A percentile compares a stretch with the other conserved stretches of the same genome.
These are phyloP conservation scores for Pleurotus giganteus DNA, from an alignment of 768 basidiomycete genomes.

Conservation along the genomic window DNA sequence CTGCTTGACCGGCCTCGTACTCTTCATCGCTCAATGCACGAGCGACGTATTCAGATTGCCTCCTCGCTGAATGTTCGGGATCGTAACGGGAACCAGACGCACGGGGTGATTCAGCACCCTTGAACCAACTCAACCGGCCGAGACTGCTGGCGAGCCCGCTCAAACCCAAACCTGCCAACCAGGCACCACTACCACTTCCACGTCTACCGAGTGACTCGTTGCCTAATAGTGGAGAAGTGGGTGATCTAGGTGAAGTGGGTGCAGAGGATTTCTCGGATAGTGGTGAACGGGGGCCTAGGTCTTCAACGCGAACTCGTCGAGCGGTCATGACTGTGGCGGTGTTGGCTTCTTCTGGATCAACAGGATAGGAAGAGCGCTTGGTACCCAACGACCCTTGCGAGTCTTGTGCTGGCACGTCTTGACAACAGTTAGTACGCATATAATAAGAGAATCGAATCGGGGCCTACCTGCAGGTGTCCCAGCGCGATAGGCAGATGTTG, in stretches of 20 bases:
- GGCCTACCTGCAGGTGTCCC: neutral
- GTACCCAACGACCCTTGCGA: slow-evolving; percentile 19
- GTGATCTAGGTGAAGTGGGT: slow-evolving; percentile 11
- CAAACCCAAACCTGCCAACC: slow-evolving; percentile 42
- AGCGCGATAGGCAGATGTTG: slow-evolving; percentile 14
- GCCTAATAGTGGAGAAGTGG: slow-evolving; percentile 12
- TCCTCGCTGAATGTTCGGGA: slow-evolving; percentile 11
- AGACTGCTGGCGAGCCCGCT: slow-evolving; percentile 32
- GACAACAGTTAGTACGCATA: neutral
- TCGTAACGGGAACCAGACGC: slow-evolving; percentile 17
- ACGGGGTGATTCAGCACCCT: slow-evolving; percentile 25
- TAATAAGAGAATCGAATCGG: neutral
- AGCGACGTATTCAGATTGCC: slow-evolving; percentile 20
- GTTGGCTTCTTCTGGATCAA: slow-evolving; percentile 40
- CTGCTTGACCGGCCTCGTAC: slow-evolving; percentile 40
- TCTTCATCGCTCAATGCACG: slow-evolving; percentile 37
- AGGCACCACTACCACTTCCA: slow-evolving; percentile 5
- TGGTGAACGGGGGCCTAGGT: slow-evolving; percentile 29
- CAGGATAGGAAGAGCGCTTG: slow-evolving; percentile 30
- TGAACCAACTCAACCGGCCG: slow-evolving; percentile 63
- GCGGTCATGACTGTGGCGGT: slow-evolving; percentile 54
- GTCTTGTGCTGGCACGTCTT: slow-evolving; percentile 12
- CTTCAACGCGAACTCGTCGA: slow-evolving; percentile 42
- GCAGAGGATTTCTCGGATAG: slow-evolving; percentile 21
- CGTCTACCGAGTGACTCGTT: neutral